A percentile compares a stretch with the other conserved stretches of the same genome.
phyloP scores from a whole-genome alignment of 306 rosid genomes.

The Urtica urens region DNA sequence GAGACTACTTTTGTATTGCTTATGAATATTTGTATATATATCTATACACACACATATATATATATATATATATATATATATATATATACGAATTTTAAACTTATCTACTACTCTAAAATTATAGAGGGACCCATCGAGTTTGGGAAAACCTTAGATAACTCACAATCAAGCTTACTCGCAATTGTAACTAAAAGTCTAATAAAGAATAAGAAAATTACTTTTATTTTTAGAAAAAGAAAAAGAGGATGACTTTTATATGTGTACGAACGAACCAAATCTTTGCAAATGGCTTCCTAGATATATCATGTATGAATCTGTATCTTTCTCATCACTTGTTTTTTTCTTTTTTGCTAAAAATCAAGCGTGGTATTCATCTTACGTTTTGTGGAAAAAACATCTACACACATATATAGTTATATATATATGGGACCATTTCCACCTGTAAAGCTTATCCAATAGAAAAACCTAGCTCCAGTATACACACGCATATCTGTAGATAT shows the following conservation, averaged over 20 bases:
- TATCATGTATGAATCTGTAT: neutral
- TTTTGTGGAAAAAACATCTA: too few relatives aligned
- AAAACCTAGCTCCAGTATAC: constrained; percentile 5
- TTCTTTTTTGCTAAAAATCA: too few relatives aligned
- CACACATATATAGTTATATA: neutral
- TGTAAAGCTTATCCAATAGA: constrained; percentile 5
- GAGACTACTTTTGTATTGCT: too few relatives aligned
- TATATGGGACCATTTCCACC: constrained; percentile 9
- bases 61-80: neutral
- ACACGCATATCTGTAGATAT: too few relatives aligned
- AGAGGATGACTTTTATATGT: neutral
- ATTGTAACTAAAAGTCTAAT: too few relatives aligned
- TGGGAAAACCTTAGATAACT: neutral
- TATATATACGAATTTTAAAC: neutral
- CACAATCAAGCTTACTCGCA: neutral
- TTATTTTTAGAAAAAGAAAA: neutral
- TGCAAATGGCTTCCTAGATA: too few relatives aligned
- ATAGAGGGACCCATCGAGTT: neutral
- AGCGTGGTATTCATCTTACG: neutral
- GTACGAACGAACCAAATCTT: neutral
- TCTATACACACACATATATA: neutral
- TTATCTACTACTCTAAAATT: too few relatives aligned
- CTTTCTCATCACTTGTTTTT: neutral
- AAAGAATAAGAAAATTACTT: too few relatives aligned
- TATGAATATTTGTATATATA: too few relatives aligned